Conservation (phyloP, 1,139 yeast genomes). For the Suhomyces kunorum region DNA sequence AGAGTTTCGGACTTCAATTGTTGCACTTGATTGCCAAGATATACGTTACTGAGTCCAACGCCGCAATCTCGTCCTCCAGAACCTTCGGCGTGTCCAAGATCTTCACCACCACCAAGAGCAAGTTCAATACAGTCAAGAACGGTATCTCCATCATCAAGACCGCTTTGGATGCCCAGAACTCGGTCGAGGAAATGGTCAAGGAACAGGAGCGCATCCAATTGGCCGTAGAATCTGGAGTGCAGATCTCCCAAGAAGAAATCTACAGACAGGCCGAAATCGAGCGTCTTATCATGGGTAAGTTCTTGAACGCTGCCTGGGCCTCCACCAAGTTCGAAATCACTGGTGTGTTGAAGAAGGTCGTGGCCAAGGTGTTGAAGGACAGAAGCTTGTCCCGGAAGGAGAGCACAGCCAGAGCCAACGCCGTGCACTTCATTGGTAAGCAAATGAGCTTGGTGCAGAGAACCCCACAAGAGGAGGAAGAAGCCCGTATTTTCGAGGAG, state of each 20-base stretch:
- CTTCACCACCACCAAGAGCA: conserved; percentile 49
- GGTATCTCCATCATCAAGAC: conserved; percentile 44
- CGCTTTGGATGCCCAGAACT: conserved; percentile 45
- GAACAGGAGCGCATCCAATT: conserved; percentile 53
- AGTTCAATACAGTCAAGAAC: conserved; percentile 39
- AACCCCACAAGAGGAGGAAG: conserved; percentile 70
- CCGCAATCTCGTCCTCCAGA: conserved; percentile 38
- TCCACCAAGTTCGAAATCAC: conserved; percentile 74
- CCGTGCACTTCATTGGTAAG: conserved; percentile 58
- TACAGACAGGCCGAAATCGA: conserved; percentile 63
- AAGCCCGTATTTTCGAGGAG: conserved; percentile 74
- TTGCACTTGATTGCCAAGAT: conserved; percentile 62
- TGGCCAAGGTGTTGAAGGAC: conserved; percentile 60
- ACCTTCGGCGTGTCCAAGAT: conserved; percentile 54
- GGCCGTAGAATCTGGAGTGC: conserved; percentile 30
- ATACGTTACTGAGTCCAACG: conserved; percentile 59
- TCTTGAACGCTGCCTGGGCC: conserved; percentile 79
- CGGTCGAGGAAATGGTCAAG: conserved; percentile 45
- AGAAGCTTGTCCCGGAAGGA: conserved; percentile 52
- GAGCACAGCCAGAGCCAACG: conserved; percentile 59
- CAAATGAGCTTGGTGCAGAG: conserved; percentile 58
- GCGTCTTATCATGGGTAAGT: conserved; percentile 67
- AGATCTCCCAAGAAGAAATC: conserved; percentile 44
- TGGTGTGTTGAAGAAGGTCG: conserved; percentile 64
- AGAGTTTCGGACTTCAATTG: conserved; percentile 50